Percentiles rank a stretch among this genome's conserved stretches.
Conservation (phyloP, 805 yeast genomes). For the Kluyveromyces nonfermentans region DNA sequence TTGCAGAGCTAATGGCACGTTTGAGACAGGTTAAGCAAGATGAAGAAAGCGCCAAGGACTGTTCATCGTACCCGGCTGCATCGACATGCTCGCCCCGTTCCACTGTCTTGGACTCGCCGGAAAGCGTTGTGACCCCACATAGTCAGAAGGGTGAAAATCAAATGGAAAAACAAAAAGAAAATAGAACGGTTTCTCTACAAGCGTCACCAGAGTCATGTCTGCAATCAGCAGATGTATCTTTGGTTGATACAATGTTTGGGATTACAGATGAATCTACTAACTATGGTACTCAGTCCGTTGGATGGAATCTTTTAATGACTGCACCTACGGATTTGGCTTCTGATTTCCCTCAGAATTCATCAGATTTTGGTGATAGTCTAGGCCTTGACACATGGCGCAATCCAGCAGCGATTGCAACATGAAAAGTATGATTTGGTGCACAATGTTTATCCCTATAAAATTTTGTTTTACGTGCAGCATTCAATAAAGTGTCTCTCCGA, state of each 20-base stretch:
- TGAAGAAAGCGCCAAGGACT: not conserved
- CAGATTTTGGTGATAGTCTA: constrained; percentile 16
- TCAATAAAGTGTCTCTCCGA: too few relatives aligned
- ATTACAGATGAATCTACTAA: not conserved
- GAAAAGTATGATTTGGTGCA: not conserved
- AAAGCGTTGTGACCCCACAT: not conserved
- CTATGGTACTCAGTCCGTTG: not conserved
- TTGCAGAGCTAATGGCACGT: constrained; percentile 6
- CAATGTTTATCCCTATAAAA: not conserved
- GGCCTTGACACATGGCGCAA: constrained; percentile 37
- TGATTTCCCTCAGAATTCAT: constrained; percentile 11
- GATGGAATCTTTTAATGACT: constrained; percentile 8
- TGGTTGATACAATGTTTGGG: not conserved
- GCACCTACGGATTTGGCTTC: constrained; percentile 6
- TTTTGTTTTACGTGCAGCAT: not conserved
- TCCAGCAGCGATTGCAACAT: constrained; percentile 35
- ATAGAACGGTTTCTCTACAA: too few relatives aligned
- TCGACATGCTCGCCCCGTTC: not conserved
- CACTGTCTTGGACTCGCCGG: constrained; percentile 1
- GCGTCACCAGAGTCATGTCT: not conserved
- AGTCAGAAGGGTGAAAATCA: not conserved
- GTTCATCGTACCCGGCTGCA: not conserved
- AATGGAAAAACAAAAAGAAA: too few relatives aligned
- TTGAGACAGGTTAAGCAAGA: not conserved
- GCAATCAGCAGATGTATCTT: not conserved